phyloP scores from a whole-genome alignment of 805 yeast species.

The Metschnikowia cubensis region DNA sequence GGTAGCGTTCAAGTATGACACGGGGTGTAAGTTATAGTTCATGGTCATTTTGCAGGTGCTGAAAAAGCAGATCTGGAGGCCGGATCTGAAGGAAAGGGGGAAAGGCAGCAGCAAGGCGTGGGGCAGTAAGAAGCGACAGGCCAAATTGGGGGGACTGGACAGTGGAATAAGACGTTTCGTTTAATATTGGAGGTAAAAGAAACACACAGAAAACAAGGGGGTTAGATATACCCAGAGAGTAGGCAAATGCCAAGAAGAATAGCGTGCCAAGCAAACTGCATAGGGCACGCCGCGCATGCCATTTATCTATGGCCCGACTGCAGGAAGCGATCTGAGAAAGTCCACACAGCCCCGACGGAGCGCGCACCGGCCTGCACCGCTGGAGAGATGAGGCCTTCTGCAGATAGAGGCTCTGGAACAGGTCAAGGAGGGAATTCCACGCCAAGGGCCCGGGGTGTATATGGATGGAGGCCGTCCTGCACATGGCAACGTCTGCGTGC shows the following conservation, averaged over 20 bases:
- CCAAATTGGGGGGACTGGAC: too few relatives aligned
- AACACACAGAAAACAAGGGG: neutral
- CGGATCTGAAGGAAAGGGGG: neutral
- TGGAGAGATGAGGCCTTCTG: neutral
- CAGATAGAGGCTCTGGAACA: neutral
- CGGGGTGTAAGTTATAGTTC: slow-evolving; percentile 45
- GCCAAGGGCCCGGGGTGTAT: too few relatives aligned
- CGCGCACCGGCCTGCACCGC: neutral
- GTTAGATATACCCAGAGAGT: neutral
- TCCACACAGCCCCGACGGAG: neutral
- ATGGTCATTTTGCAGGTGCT: slow-evolving; percentile 14
- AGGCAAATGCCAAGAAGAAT: slow-evolving; percentile 8
- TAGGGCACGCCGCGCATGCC: neutral
- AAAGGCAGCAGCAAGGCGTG: neutral
- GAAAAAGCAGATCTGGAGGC: neutral
- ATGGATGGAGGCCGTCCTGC: too few relatives aligned
- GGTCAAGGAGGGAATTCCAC: neutral
- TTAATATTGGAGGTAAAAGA: neutral
- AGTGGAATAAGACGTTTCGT: too few relatives aligned
- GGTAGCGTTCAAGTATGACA: slow-evolving; percentile 40
- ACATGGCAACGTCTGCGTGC: too few relatives aligned
- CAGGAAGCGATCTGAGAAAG: neutral
- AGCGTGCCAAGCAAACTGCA: slow-evolving; percentile 10
- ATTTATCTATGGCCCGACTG: neutral
- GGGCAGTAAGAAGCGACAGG: neutral